phyloP scores from a whole-genome alignment of 306 rosid genomes.

The Canavalia gladiata region DNA sequence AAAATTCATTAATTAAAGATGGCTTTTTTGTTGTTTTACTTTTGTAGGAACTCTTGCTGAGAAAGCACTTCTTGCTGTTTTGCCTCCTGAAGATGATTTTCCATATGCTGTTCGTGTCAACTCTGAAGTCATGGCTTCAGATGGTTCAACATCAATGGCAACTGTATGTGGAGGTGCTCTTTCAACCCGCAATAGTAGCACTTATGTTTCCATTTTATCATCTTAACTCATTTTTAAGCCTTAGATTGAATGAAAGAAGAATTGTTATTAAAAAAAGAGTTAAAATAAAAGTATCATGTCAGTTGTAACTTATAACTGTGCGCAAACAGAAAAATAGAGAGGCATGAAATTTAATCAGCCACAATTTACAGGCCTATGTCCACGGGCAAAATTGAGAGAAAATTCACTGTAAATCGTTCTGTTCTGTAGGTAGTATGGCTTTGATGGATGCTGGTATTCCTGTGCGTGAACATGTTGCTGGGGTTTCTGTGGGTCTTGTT shows the following conservation, averaged over 20 bases:
- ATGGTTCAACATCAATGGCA: conserved; percentile 99
- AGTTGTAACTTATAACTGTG: conserved; percentile 19
- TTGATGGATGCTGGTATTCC: conserved; percentile 98
- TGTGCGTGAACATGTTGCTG: conserved; percentile 90
- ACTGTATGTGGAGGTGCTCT: conserved; percentile 94
- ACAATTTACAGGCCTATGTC: neutral
- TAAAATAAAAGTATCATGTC: conserved; percentile 13
- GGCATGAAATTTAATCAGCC: neutral
- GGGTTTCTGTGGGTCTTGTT: conserved; percentile 94
- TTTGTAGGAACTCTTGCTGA: conserved; percentile 93
- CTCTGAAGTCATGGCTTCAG: conserved; percentile 98
- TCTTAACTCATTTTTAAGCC: conserved; percentile 31
- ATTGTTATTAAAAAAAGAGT: conserved; percentile 19
- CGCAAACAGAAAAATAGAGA: conserved; percentile 3
- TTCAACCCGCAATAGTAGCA: conserved; percentile 6
- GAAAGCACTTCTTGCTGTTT: conserved; percentile 94
- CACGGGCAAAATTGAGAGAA: conserved; percentile 4
- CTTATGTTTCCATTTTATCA: conserved; percentile 21
- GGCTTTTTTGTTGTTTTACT: conserved; percentile 36
- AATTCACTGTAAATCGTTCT: conserved; percentile 34
- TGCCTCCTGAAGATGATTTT: conserved; percentile 90
- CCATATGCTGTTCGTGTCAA: conserved; percentile 88
- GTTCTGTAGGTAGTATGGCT: conserved; percentile 84
- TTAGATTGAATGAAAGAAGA: conserved; percentile 6
- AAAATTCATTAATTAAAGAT: conserved; percentile 17